Percentiles rank a stretch among this genome's conserved stretches.
These are phyloP conservation scores for Linaria vulgaris DNA, from an alignment of 257 asterid species.

Conservation along the genomic window DNA sequence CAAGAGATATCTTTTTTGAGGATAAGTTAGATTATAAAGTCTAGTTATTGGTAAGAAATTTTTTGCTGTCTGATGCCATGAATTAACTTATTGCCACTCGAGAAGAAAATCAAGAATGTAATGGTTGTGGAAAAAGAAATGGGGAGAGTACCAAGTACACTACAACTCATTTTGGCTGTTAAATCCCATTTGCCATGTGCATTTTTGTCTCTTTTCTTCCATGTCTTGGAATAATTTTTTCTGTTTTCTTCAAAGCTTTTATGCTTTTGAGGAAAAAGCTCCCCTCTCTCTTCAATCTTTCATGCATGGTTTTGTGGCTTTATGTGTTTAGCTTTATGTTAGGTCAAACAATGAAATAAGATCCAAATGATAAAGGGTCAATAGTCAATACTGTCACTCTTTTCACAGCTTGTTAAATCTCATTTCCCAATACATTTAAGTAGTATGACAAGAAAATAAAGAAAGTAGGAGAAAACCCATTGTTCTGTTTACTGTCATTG, in stretches of 20 bases:
- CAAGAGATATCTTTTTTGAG: slow-evolving; percentile 26
- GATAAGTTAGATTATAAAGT: slow-evolving; percentile 25
- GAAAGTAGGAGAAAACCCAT: neutral
- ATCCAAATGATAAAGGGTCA: slow-evolving; percentile 31
- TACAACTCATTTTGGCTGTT: slow-evolving; percentile 41
- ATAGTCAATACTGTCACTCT: slow-evolving; percentile 29
- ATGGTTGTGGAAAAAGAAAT: slow-evolving; percentile 38
- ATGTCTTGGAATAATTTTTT: slow-evolving; percentile 41
- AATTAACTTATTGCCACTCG: slow-evolving; percentile 24
- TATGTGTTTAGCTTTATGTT: slow-evolving; percentile 23
- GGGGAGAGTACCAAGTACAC: slow-evolving; percentile 31
- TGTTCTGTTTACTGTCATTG: neutral
- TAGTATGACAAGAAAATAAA: neutral
- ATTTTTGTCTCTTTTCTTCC: slow-evolving; percentile 45
- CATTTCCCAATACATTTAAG: neutral
- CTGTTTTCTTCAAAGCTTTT: slow-evolving; percentile 32
- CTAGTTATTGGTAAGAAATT: slow-evolving; percentile 28
- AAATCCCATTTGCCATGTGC: slow-evolving; percentile 62
- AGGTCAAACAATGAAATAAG: slow-evolving; percentile 31
- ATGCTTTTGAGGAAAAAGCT: slow-evolving; percentile 40
- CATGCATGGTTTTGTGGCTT: slow-evolving; percentile 20
- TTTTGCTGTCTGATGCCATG: slow-evolving; percentile 34
- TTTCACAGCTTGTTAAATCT: slow-evolving; percentile 16
- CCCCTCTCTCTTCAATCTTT: slow-evolving; percentile 19
- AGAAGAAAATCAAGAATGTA: neutral